Conservation (phyloP, 2,329 filamentous ascomycete species). For the Epichloe brachyelytri region DNA sequence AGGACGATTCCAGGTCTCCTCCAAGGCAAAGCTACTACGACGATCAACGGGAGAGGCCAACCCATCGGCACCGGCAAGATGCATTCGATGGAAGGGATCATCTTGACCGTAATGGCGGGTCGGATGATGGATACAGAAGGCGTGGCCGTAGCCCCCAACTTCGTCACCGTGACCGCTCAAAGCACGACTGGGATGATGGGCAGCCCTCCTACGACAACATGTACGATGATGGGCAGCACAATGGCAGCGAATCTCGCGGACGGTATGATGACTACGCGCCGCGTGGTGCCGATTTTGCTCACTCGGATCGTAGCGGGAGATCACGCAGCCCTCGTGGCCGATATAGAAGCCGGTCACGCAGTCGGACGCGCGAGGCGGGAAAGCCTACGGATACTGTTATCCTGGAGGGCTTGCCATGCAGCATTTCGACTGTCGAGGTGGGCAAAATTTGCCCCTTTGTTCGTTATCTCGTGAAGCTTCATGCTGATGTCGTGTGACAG, state of each 20-base stretch:
- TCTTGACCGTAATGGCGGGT: slow-evolving; percentile 14
- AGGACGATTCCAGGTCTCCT: slow-evolving; percentile 31
- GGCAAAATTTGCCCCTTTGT: slow-evolving; percentile 4
- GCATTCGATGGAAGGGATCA: slow-evolving; percentile 13
- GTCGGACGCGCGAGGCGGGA: slow-evolving; percentile 24
- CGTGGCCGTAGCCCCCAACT: slow-evolving; percentile 8
- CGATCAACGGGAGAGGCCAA: slow-evolving; percentile 18
- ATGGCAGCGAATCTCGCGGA: slow-evolving; percentile 7
- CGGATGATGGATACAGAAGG: slow-evolving; percentile 15
- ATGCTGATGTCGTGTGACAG: slow-evolving; percentile 10
- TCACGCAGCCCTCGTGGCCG: slow-evolving; percentile 16
- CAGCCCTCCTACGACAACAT: slow-evolving; percentile 21
- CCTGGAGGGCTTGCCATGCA: slow-evolving; percentile 38
- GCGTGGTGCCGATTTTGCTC: slow-evolving; percentile 5
- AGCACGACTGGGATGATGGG: slow-evolving; percentile 17
- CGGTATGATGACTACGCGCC: slow-evolving; percentile 12
- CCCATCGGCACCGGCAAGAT: slow-evolving; percentile 13
- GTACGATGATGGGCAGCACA: slow-evolving; percentile 25
- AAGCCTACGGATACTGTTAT: slow-evolving; percentile 38
- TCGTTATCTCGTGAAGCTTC: background rate
- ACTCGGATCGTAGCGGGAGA: slow-evolving; percentile 5
- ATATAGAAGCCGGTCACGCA: slow-evolving; percentile 21
- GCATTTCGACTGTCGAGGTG: slow-evolving; percentile 39
- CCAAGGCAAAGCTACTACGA: slow-evolving; percentile 25
- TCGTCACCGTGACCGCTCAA: slow-evolving; percentile 12